Evolutionary conservation across 2,329 filamentous ascomycete species (phyloP).

Genomic region (Cladosporium sp.): DNA sequence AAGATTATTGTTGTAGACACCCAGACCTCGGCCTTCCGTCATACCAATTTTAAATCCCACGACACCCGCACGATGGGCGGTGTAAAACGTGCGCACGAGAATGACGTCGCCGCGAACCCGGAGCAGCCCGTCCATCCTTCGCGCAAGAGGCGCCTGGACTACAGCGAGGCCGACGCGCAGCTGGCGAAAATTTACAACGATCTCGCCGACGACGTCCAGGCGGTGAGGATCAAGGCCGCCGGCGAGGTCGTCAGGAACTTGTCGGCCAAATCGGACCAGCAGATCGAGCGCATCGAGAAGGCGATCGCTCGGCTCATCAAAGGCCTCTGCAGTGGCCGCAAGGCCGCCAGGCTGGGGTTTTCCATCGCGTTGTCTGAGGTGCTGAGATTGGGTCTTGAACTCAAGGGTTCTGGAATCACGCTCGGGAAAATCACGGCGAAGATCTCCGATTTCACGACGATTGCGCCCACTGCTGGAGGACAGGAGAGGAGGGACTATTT

Average conservation of each 20-base stretch:
- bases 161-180: constrained; percentile 36
- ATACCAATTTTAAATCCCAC: constrained; percentile 3
- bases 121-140: constrained; percentile 23
- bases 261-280: constrained; percentile 32
- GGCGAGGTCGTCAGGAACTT: constrained; percentile 39
- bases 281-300: constrained; percentile 33
- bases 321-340: constrained; percentile 82
- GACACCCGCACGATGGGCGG: not conserved
- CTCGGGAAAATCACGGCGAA: constrained; percentile 43
- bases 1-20: not conserved
- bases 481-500: constrained; percentile 82
- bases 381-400: constrained; percentile 56
- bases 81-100: constrained; percentile 19
- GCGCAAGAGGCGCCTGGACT: constrained; percentile 29
- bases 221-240: constrained; percentile 39
- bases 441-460: constrained; percentile 47
- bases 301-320: constrained; percentile 58
- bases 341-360: constrained; percentile 82
- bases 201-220: constrained; percentile 41
- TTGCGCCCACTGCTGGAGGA: constrained; percentile 47
- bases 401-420: constrained; percentile 8
- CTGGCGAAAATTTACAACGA: constrained; percentile 42
- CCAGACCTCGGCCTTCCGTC: constrained; percentile 6
- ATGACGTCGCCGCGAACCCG: constrained; percentile 12
- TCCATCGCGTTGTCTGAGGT: constrained; percentile 83